phyloP scores from a whole-genome alignment of 768 basidiomycete genomes.

The Phallus indusiatus region DNA sequence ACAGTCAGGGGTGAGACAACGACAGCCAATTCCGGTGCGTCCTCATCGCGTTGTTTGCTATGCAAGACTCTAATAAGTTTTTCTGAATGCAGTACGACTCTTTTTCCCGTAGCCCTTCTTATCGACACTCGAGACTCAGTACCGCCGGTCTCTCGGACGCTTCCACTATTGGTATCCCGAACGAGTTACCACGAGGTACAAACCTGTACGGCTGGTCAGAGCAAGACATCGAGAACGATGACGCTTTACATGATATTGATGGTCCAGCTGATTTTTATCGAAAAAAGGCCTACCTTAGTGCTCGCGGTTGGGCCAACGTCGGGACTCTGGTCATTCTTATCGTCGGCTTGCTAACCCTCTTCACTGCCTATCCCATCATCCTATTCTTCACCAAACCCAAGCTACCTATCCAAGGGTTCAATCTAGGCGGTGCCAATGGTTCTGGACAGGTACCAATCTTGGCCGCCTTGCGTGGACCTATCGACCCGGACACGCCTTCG shows the following conservation, averaged over 20 bases:
- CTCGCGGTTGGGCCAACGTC: constrained; percentile 78
- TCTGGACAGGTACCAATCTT: constrained; percentile 82
- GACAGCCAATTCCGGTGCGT: not conserved
- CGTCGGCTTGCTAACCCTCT: constrained; percentile 62
- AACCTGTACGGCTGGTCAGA: constrained; percentile 15
- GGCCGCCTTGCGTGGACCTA: constrained; percentile 52
- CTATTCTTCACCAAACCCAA: constrained; percentile 25
- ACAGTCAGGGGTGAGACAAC: not conserved
- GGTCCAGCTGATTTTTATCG: constrained; percentile 50
- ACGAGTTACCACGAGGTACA: constrained; percentile 6
- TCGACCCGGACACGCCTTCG: constrained; percentile 71
- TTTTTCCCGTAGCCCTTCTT: constrained; percentile 1
- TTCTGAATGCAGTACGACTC: constrained; percentile 2
- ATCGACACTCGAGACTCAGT: constrained; percentile 7
- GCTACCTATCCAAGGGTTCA: constrained; percentile 45
- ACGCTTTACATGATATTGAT: constrained; percentile 83
- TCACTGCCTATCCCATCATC: constrained; percentile 84
- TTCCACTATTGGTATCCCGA: constrained; percentile 9
- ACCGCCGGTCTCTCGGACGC: constrained; percentile 7
- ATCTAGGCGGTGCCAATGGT: constrained; percentile 83
- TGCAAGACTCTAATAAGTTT: not conserved
- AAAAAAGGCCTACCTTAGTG: constrained; percentile 65
- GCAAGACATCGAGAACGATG: constrained; percentile 81
- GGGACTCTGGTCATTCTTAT: constrained; percentile 62
- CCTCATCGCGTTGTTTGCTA: not conserved